These are phyloP conservation scores for Candida namnaoensis DNA, from an alignment of 805 yeast species.

Conservation along the genomic window DNA sequence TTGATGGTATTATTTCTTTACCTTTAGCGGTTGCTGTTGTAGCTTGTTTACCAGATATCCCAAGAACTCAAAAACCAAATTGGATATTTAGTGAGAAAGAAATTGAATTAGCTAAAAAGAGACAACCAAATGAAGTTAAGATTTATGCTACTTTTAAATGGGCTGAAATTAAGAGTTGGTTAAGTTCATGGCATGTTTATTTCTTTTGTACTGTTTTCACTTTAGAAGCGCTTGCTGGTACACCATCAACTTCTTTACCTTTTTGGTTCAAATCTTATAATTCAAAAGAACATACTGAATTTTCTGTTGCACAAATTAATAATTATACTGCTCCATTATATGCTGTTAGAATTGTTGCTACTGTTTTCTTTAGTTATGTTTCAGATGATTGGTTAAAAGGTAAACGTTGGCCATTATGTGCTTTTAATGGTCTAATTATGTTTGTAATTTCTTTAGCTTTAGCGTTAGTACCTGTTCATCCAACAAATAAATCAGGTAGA, in stretches of 20 bases:
- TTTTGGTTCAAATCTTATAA: slow-evolving; percentile 6
- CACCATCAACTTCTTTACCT: neutral
- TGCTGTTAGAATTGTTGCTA: slow-evolving; percentile 2
- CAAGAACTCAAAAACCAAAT: slow-evolving; percentile 19
- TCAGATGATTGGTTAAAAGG: slow-evolving; percentile 8
- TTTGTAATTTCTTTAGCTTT: slow-evolving; percentile 3
- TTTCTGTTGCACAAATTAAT: slow-evolving; percentile 4
- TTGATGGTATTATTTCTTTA: slow-evolving; percentile 32
- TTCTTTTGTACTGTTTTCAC: slow-evolving; percentile 1
- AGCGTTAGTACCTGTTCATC: slow-evolving; percentile 5
- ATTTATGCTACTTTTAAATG: neutral
- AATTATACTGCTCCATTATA: slow-evolving; percentile 1
- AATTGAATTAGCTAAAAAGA: neutral
- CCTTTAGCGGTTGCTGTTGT: neutral
- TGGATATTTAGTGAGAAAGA: slow-evolving; percentile 12
- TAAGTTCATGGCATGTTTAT: slow-evolving; percentile 4
- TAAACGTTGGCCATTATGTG: slow-evolving; percentile 2
- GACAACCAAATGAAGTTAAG: slow-evolving; percentile 3
- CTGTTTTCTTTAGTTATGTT: slow-evolving; percentile 2
- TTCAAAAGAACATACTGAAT: neutral
- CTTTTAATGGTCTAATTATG: slow-evolving; percentile 1
- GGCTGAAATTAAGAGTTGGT: slow-evolving; percentile 2
- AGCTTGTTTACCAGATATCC: slow-evolving; percentile 18
- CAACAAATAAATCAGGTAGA: slow-evolving; percentile 2
- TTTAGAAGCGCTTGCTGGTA: slow-evolving; percentile 1